phyloP scores from a whole-genome alignment of 2,329 filamentous ascomycete genomes.

The Beauveria medogensis region DNA sequence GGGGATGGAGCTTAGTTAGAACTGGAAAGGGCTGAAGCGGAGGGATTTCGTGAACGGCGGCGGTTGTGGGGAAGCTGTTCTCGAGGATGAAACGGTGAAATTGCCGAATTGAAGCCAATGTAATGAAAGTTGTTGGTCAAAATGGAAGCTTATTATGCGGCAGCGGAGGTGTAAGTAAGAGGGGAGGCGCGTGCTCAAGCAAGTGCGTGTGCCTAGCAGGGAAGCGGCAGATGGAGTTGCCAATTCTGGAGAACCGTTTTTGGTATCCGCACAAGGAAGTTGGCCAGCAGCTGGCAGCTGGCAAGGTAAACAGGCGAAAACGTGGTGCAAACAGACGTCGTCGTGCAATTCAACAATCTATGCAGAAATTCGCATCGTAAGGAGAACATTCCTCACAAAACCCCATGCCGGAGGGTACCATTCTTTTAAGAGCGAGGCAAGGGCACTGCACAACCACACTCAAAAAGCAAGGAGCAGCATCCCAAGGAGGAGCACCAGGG shows the following conservation, averaged over 20 bases:
- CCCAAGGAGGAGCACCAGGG: neutral
- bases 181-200: neutral
- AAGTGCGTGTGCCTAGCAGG: neutral
- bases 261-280: neutral
- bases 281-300: neutral
- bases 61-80: neutral
- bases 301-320: neutral
- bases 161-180: conserved; percentile 1
- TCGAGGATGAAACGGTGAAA: neutral
- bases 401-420: conserved; percentile 8
- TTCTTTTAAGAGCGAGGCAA: conserved; percentile 12
- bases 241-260: conserved; percentile 6
- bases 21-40: conserved; percentile 1
- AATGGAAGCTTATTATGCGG: neutral
- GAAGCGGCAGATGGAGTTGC: conserved; percentile 5
- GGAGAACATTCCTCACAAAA: conserved; percentile 1
- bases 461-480: conserved; percentile 12
- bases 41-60: neutral
- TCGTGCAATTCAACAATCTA: neutral
- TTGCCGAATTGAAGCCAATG: neutral
- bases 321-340: neutral
- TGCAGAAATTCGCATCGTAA: conserved; percentile 3
- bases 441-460: conserved; percentile 6
- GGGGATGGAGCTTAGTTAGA: neutral
- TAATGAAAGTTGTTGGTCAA: neutral